Conservation (phyloP, 306 rosid genomes). For the Leucaena leucocephala region DNA sequence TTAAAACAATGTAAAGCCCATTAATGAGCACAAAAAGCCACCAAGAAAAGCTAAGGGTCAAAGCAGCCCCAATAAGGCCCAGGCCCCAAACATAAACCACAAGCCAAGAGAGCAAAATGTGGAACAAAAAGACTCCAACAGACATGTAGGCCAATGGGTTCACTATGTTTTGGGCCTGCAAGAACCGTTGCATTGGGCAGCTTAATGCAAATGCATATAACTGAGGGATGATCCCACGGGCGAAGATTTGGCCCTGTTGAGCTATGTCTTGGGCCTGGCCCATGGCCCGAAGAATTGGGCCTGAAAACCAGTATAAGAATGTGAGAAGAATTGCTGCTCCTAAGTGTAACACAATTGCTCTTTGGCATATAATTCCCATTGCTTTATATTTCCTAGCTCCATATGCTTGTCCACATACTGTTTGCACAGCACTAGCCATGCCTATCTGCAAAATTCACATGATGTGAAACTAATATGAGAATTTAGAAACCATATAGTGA, state of each 20-base stretch:
- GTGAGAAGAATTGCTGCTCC: conserved; percentile 55
- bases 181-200: conserved; percentile 57
- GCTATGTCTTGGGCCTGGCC: conserved; percentile 43
- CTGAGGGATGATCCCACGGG: conserved; percentile 51
- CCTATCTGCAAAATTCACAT: conserved; percentile 39
- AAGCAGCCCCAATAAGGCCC: conserved; percentile 16
- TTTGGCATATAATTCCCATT: conserved; percentile 61
- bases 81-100: conserved; percentile 38
- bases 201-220: conserved; percentile 51
- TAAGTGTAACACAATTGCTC: conserved; percentile 51
- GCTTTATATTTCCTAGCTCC: conserved; percentile 50
- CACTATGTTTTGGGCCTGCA: conserved; percentile 60
- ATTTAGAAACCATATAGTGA: neutral
- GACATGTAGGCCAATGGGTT: conserved; percentile 60
- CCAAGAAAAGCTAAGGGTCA: conserved; percentile 50
- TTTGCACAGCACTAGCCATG: conserved; percentile 67
- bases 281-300: conserved; percentile 40
- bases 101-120: conserved; percentile 48
- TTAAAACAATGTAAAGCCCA: conserved; percentile 52
- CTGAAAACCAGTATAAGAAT: conserved; percentile 54
- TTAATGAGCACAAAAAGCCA: conserved; percentile 49
- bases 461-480: neutral
- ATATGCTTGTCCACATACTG: conserved; percentile 63
- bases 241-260: conserved; percentile 42
- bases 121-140: conserved; percentile 46